Base-by-base conservation (phyloP, 2,329 filamentous ascomycete genomes). In the Pseudocercospora musae region DNA sequence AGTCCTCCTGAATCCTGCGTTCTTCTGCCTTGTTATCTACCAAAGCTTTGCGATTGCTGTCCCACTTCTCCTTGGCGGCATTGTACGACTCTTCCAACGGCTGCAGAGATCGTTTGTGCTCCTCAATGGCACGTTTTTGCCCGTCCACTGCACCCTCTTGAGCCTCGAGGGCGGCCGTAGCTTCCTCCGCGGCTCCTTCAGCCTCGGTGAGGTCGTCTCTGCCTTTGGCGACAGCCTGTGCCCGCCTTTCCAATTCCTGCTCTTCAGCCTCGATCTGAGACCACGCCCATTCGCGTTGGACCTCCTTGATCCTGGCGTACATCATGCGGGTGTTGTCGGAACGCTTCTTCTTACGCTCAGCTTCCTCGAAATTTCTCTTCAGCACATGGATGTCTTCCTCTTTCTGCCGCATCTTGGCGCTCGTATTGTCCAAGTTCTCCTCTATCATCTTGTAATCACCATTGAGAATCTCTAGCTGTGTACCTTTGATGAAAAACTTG, bases 401-500 rank as follows among this genome's bases (percentile, higher is more conserved):
- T 40, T 86, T 85, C 27, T 82, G 81, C 9, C 81, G 78, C 1
- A 91, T 78, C 68, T 89, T 90, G 31, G 80, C 80, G 59, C 88
- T 83, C 62, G 88, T 91, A 33, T 85, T 85, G 66, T 96, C 90
- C 20, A 95, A 81, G 3, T 86, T 89, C 67, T 96, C 89, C 64
- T 89, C 87, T 13, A 97, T 87, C 61, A 96, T 81, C 62, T 88
- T 86, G 76, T 99, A 99, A 72, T 99, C 95, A 65, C 91, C 88
- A 73, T 96, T 92, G 9, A 99, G 83, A 69, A 94, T 89, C 74
- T 98, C 92, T 0, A 99, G 84, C 71, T 98, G 93, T 0, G 96
- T 96, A 25, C 95, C 95, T 70, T 93, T 92, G 63, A 96, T 85
- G 73, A 99, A 99, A 72, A 97, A 97, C 69, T 91, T 95, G 81